Evolutionary conservation across 2,329 filamentous ascomycete species (phyloP).

Genomic region (Diaporthe caulivora): DNA sequence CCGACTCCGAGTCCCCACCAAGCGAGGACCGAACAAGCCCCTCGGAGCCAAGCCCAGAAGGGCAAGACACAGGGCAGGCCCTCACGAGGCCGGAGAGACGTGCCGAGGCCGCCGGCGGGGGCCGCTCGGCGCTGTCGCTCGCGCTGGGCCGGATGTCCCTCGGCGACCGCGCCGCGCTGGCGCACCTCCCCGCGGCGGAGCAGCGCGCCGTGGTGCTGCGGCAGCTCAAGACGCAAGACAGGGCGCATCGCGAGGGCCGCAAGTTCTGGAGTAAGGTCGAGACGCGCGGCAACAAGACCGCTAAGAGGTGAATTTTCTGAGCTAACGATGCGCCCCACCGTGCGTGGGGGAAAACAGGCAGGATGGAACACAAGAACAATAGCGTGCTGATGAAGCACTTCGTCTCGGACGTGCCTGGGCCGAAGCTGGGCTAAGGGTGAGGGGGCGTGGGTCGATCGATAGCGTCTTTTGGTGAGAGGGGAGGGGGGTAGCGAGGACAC

Average conservation of each 20-base stretch:
- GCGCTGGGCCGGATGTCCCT: constrained; percentile 41
- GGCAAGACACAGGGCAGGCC: not conserved
- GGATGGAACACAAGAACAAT: constrained; percentile 41
- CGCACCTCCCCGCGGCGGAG: constrained; percentile 47
- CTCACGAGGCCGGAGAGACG: constrained; percentile 30
- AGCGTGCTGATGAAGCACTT: constrained; percentile 43
- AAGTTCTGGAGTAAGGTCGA: constrained; percentile 42
- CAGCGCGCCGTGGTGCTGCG: constrained; percentile 46
- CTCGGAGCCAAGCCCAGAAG: not conserved
- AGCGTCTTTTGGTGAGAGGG: too few relatives aligned
- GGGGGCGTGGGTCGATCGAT: not conserved
- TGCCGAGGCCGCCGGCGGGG: not conserved
- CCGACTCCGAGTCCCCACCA: too few relatives aligned
- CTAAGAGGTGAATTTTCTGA: not conserved
- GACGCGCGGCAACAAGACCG: constrained; percentile 20
- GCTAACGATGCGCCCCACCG: not conserved
- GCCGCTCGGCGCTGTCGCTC: not conserved
- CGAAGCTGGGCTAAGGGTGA: constrained; percentile 9
- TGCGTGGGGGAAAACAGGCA: constrained; percentile 12
- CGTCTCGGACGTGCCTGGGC: constrained; percentile 41
- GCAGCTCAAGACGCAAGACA: constrained; percentile 47
- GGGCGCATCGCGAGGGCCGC: constrained; percentile 41
- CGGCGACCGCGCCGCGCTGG: constrained; percentile 45
- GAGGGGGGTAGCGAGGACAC: too few relatives aligned
- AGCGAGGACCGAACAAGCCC: too few relatives aligned